A percentile compares a stretch with the other conserved stretches of the same genome.
These are phyloP conservation scores for Melastoma candidum DNA, from an alignment of 441 rosid species.

Conservation along the genomic window DNA sequence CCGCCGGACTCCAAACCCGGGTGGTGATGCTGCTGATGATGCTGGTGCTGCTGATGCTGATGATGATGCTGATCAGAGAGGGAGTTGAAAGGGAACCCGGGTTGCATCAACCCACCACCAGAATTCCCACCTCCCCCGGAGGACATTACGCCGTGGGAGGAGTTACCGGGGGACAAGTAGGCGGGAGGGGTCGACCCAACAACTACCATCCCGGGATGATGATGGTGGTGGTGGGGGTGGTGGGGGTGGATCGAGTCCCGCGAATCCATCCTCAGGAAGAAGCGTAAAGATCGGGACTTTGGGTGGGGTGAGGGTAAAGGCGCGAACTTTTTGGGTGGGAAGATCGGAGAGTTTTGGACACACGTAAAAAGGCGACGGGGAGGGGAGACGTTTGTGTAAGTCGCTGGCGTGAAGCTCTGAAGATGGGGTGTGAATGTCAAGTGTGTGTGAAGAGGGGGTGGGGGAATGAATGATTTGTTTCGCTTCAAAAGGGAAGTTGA, in stretches of 20 bases:
- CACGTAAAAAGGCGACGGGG: too few relatives aligned
- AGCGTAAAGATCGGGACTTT: background rate
- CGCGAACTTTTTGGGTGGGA: background rate
- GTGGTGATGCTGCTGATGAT: background rate
- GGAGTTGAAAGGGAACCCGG: conserved; percentile 27
- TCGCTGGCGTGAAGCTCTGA: too few relatives aligned
- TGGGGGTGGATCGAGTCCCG: conserved; percentile 18
- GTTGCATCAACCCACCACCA: conserved; percentile 9
- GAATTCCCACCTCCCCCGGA: too few relatives aligned
- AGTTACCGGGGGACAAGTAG: too few relatives aligned
- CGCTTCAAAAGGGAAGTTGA: too few relatives aligned
- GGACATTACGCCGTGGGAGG: too few relatives aligned
- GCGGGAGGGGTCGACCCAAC: too few relatives aligned
- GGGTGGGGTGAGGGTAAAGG: background rate
- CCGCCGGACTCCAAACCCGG: conserved; percentile 12
- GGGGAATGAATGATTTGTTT: too few relatives aligned
- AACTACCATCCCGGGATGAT: background rate
- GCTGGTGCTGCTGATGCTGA: background rate
- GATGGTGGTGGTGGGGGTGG: conserved; percentile 6
- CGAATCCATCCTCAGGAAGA: background rate
- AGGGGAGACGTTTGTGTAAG: too few relatives aligned
- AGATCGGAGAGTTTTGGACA: background rate
- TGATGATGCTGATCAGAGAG: conserved; percentile 23
- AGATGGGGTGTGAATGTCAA: too few relatives aligned
- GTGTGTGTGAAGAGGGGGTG: too few relatives aligned